phyloP scores from a whole-genome alignment of 306 rosid genomes.

The cucumber (Cucumis sativus) region Cucumber_9930_V3 NC_026659.2:27334501-27335000 shows the following conservation, averaged over 20 bases:
- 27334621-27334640: slow-evolving; percentile 60
- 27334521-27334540: not conserved
- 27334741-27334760: slow-evolving; percentile 13
- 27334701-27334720: slow-evolving; percentile 63
- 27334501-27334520: not conserved
- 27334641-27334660: slow-evolving; percentile 47
- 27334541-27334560: not conserved
- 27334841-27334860: slow-evolving; percentile 78
- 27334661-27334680: slow-evolving; percentile 32
- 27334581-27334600: not conserved
- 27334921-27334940: not conserved
- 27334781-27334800: slow-evolving; percentile 81
- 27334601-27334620: slow-evolving; percentile 19
- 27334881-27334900: slow-evolving; percentile 69
- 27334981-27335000: not conserved
- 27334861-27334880: slow-evolving; percentile 90
- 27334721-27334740: slow-evolving; percentile 37
- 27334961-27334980: not conserved
- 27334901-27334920: slow-evolving; percentile 43
- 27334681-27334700: slow-evolving; percentile 73
- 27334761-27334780: slow-evolving; percentile 16
- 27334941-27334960: not conserved
- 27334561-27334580: not conserved
- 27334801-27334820: slow-evolving; percentile 62
- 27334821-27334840: slow-evolving; percentile 51